Conservation (phyloP, 768 basidiomycete species). For the Lactifluus subvellereus region DNA sequence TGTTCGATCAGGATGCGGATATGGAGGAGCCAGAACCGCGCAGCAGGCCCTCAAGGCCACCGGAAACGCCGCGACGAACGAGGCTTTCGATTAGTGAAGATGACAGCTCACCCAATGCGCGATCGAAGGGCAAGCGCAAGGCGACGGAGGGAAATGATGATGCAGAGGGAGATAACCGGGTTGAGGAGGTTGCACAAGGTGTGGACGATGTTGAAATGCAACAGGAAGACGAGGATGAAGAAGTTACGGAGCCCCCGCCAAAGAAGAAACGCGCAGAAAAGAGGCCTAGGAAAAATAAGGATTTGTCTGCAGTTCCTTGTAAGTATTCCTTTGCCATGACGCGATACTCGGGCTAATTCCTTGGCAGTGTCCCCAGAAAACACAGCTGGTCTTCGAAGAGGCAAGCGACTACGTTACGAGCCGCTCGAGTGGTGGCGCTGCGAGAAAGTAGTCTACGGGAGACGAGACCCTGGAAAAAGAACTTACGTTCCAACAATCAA, state of each 20-base stretch:
- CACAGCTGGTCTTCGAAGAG: slow-evolving; percentile 56
- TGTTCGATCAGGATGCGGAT: slow-evolving; percentile 31
- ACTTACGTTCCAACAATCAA: slow-evolving; percentile 61
- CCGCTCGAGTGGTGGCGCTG: slow-evolving; percentile 93
- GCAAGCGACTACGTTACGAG: slow-evolving; percentile 56
- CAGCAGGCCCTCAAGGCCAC: background rate
- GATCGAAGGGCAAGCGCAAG: slow-evolving; percentile 39
- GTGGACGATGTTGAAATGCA: slow-evolving; percentile 29
- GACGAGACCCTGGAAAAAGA: slow-evolving; percentile 41
- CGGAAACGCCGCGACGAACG: slow-evolving; percentile 5
- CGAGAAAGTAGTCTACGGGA: slow-evolving; percentile 81
- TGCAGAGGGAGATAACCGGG: slow-evolving; percentile 27
- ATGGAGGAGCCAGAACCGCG: slow-evolving; percentile 14
- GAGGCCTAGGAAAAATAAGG: slow-evolving; percentile 17
- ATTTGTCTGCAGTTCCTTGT: slow-evolving; percentile 1
- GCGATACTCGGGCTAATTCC: background rate
- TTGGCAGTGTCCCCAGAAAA: slow-evolving; percentile 29
- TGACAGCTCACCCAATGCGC: background rate
- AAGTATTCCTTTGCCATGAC: background rate
- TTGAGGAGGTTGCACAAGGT: slow-evolving; percentile 40
- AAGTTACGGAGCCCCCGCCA: slow-evolving; percentile 24
- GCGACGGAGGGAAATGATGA: slow-evolving; percentile 25
- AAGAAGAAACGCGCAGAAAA: slow-evolving; percentile 16
- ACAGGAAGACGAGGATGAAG: slow-evolving; percentile 31
- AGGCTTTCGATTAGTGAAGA: slow-evolving; percentile 2